These are phyloP conservation scores for Casuarina cunninghamiana DNA, from an alignment of 306 rosid genomes.

Conservation along the genomic window DNA sequence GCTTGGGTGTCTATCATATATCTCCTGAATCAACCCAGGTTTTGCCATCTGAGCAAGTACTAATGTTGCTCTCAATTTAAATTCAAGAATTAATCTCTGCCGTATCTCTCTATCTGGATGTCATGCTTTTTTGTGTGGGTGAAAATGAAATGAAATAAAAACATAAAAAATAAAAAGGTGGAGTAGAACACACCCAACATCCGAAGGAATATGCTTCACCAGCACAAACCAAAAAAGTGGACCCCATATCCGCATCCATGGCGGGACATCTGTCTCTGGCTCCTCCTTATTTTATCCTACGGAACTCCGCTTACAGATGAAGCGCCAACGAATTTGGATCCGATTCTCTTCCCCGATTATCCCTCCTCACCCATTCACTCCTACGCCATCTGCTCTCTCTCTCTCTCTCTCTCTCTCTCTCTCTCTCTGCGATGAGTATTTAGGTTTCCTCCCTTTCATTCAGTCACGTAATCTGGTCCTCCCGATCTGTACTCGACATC, in stretches of 20 bases:
- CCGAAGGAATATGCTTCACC: neutral
- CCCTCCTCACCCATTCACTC: conserved; percentile 9
- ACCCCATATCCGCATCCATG: neutral
- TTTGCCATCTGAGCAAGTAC: no score
- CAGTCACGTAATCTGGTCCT: neutral
- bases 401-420: neutral
- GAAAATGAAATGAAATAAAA: no score
- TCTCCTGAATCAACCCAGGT: no score
- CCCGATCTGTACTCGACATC: neutral
- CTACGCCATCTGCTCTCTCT: neutral
- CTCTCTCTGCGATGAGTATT: neutral
- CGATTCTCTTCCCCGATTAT: conserved; percentile 27
- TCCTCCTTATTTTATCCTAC: neutral
- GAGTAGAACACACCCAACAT: neutral
- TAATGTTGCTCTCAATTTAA: no score
- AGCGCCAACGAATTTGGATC: conserved; percentile 67
- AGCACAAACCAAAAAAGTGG: no score
- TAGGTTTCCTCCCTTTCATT: neutral
- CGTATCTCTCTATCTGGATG: no score
- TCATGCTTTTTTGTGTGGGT: no score
- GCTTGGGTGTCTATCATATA: no score
- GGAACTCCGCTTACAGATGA: conserved; percentile 28
- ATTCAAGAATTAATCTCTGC: no score
- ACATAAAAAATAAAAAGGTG: no score
- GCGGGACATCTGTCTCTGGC: neutral